Conservation (phyloP, 2,329 filamentous ascomycete genomes). For the Penicillium sp. region DNA sequence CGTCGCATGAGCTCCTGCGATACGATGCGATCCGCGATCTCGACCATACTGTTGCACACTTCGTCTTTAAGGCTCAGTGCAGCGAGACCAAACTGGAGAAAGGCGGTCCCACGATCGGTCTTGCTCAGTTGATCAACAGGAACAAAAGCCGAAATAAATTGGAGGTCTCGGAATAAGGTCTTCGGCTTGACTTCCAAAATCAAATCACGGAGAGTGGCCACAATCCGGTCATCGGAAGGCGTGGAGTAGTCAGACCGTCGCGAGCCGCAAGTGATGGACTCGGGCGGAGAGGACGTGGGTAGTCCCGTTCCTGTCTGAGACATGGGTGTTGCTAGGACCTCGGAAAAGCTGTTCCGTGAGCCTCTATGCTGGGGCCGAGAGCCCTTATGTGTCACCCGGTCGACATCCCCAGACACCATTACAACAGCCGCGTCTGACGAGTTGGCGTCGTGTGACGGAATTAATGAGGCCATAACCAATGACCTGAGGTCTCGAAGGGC, state of each 20-base stretch:
- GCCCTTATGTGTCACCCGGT: not conserved
- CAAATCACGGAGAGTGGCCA: conserved; percentile 63
- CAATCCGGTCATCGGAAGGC: conserved; percentile 62
- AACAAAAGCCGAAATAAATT: conserved; percentile 65
- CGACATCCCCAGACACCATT: conserved; percentile 1
- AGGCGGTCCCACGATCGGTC: conserved; percentile 67
- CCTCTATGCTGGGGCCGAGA: conserved; percentile 14
- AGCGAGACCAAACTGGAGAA: conserved; percentile 85
- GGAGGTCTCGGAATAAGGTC: conserved; percentile 76
- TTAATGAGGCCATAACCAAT: conserved; percentile 73
- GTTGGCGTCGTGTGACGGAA: conserved; percentile 49
- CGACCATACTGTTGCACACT: conserved; percentile 79
- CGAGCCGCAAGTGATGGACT: conserved; percentile 34
- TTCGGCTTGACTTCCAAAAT: conserved; percentile 71
- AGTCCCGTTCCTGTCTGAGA: conserved; percentile 18
- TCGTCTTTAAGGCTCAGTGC: conserved; percentile 86
- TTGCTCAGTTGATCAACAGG: conserved; percentile 57
- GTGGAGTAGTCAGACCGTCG: conserved; percentile 47
- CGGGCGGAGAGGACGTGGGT: conserved; percentile 25
- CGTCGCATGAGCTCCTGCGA: conserved; percentile 51
- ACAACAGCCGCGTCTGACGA: conserved; percentile 4
- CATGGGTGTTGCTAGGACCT: conserved; percentile 14
- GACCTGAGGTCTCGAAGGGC: conserved; percentile 79
- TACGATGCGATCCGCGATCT: conserved; percentile 67
- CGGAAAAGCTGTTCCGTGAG: conserved; percentile 35